phyloP scores from a whole-genome alignment of 495 filamentous ascomycete species.

The Mytilinidion resinicola region DNA sequence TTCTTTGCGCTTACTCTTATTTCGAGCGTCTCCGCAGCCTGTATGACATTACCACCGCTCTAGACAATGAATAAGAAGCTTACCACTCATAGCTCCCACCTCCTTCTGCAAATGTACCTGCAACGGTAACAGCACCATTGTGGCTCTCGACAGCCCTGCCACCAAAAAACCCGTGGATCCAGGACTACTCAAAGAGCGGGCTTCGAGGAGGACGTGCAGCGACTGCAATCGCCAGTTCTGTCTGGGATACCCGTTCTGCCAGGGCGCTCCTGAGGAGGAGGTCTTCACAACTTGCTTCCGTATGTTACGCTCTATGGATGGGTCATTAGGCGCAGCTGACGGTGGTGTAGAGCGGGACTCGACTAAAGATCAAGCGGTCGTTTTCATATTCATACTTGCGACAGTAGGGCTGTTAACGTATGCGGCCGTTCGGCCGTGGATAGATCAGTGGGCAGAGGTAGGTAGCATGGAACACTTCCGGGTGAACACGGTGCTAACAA shows the following conservation, averaged over 20 bases:
- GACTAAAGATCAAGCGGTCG: slow-evolving; percentile 80
- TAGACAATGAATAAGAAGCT: neutral
- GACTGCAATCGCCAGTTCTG: slow-evolving; percentile 93
- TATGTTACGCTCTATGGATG: slow-evolving; percentile 33
- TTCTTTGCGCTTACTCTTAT: slow-evolving; percentile 28
- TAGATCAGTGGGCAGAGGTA: slow-evolving; percentile 45
- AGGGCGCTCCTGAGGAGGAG: slow-evolving; percentile 76
- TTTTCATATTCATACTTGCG: slow-evolving; percentile 84
- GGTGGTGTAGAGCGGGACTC: slow-evolving; percentile 67
- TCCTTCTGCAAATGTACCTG: slow-evolving; percentile 99
- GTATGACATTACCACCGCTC: slow-evolving; percentile 17
- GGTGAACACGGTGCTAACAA: neutral
- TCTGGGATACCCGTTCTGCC: slow-evolving; percentile 78
- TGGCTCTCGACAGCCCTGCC: slow-evolving; percentile 52
- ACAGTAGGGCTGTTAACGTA: slow-evolving; percentile 77
- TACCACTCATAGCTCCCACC: slow-evolving; percentile 44
- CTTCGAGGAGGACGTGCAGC: slow-evolving; percentile 52
- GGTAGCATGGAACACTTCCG: neutral
- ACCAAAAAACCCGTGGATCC: slow-evolving; percentile 32
- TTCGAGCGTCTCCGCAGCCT: slow-evolving; percentile 29
- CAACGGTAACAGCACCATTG: slow-evolving; percentile 85
- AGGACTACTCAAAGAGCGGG: slow-evolving; percentile 21
- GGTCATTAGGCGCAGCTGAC: slow-evolving; percentile 12
- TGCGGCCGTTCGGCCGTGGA: slow-evolving; percentile 65
- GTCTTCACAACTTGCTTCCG: slow-evolving; percentile 87